Percentiles rank a stretch among this genome's conserved stretches.
Conservation (phyloP, 2,329 filamentous ascomycete genomes). For the Dactylellina parvicollis region DNA sequence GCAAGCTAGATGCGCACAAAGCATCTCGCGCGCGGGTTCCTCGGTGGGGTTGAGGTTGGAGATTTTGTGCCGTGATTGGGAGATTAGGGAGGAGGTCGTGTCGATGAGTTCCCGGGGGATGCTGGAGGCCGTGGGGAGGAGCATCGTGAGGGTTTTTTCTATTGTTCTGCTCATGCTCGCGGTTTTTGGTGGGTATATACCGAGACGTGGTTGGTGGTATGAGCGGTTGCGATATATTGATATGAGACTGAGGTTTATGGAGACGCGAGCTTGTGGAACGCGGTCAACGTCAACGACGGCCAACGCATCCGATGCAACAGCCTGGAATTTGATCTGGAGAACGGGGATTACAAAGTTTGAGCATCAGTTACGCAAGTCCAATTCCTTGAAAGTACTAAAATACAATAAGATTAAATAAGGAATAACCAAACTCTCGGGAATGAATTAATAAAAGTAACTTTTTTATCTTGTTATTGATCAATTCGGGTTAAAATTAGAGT, state of each 20-base stretch:
- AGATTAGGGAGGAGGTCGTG: slow-evolving; percentile 96
- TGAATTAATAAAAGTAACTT: too few relatives aligned
- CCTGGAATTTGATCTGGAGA: too few relatives aligned
- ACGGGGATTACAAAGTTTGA: too few relatives aligned
- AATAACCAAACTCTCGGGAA: too few relatives aligned
- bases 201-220: background rate
- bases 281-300: background rate
- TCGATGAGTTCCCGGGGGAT: slow-evolving; percentile 91
- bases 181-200: background rate
- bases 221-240: background rate
- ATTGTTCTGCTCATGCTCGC: slow-evolving; percentile 56
- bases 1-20: slow-evolving; percentile 88
- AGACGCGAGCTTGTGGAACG: background rate
- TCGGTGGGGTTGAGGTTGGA: slow-evolving; percentile 83
- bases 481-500: background rate
- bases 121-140: slow-evolving; percentile 93
- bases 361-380: too few relatives aligned
- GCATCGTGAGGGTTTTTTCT: slow-evolving; percentile 74
- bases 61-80: slow-evolving; percentile 83
- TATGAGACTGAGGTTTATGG: background rate
- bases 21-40: slow-evolving; percentile 84
- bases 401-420: too few relatives aligned
- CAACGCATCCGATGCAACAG: background rate
- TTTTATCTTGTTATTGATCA: too few relatives aligned
- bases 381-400: too few relatives aligned